Evolutionary conservation across 306 rosid species (phyloP).

Genomic region (Cucumis melo): DNA sequence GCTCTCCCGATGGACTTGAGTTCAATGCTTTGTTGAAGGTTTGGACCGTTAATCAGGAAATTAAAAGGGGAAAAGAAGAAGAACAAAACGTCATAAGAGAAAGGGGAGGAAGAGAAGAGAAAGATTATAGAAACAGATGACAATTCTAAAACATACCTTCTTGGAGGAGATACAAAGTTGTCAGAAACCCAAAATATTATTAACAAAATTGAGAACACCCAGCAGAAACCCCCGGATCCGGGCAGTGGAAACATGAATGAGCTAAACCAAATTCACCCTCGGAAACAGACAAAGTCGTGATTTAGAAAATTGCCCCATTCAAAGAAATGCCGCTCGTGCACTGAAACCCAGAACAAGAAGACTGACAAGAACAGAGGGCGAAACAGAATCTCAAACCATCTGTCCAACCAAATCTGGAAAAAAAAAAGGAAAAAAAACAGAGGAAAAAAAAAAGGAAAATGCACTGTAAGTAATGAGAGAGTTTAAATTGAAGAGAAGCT

Average conservation of each 20-base stretch:
- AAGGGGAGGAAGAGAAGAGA: conserved; percentile 8
- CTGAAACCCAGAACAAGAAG: conserved; percentile 32
- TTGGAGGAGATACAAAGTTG: conserved; percentile 9
- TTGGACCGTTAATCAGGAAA: background rate
- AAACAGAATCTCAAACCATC: conserved; percentile 39
- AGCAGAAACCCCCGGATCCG: conserved; percentile 37
- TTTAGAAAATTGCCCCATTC: conserved; percentile 27
- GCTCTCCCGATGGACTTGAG: background rate
- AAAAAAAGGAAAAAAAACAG: background rate
- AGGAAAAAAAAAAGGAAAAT: background rate
- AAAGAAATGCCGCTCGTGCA: conserved; percentile 31
- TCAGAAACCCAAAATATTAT: conserved; percentile 18
- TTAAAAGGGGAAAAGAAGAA: background rate
- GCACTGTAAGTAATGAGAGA: background rate
- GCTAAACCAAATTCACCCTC: conserved; percentile 19
- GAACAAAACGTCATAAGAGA: background rate
- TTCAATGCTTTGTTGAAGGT: background rate
- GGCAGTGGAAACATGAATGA: conserved; percentile 18
- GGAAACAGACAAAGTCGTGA: conserved; percentile 17
- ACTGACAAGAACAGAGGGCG: conserved; percentile 50
- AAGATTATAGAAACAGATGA: background rate
- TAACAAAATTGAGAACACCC: conserved; percentile 13
- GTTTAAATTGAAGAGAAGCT: background rate
- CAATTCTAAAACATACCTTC: conserved; percentile 28
- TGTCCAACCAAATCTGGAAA: conserved; percentile 23